These are phyloP conservation scores for Hypericum androsaemum DNA, from an alignment of 345 rosid genomes.

Conservation along the genomic window DNA sequence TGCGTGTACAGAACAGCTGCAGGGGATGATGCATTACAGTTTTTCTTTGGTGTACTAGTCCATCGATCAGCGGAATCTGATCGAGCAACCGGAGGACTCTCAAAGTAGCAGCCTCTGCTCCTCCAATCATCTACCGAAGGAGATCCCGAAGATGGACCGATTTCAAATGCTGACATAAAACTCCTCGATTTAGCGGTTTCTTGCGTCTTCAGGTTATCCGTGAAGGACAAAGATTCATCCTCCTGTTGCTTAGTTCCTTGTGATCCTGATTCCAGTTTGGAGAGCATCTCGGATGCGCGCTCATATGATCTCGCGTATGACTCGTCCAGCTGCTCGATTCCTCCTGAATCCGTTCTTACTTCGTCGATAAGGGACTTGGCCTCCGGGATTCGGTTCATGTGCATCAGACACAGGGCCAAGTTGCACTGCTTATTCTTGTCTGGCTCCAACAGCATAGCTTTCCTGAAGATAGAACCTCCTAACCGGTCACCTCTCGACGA, in stretches of 20 bases:
- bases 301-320: slow-evolving; percentile 52
- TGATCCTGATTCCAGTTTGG: slow-evolving; percentile 26
- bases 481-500: background rate
- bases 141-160: slow-evolving; percentile 1
- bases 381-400: slow-evolving; percentile 51
- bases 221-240: slow-evolving; percentile 6
- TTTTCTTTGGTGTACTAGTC: background rate
- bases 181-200: background rate
- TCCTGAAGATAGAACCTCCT: slow-evolving; percentile 26
- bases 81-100: slow-evolving; percentile 6
- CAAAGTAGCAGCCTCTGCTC: slow-evolving; percentile 19
- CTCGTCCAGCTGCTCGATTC: slow-evolving; percentile 37
- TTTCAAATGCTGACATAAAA: slow-evolving; percentile 7
- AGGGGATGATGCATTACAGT: slow-evolving; percentile 19
- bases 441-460: slow-evolving; percentile 47
- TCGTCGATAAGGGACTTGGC: slow-evolving; percentile 53
- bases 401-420: slow-evolving; percentile 67
- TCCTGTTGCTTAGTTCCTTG: slow-evolving; percentile 7
- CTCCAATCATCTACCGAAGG: slow-evolving; percentile 10
- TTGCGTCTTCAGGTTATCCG: slow-evolving; percentile 7
- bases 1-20: slow-evolving; percentile 20
- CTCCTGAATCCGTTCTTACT: slow-evolving; percentile 30
- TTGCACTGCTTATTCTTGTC: slow-evolving; percentile 73
- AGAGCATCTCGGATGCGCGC: slow-evolving; percentile 48
- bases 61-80: slow-evolving; percentile 14